Base-by-base conservation (phyloP, 2,329 filamentous ascomycete genomes). In the Allantophomopsis lycopodina region DNA sequence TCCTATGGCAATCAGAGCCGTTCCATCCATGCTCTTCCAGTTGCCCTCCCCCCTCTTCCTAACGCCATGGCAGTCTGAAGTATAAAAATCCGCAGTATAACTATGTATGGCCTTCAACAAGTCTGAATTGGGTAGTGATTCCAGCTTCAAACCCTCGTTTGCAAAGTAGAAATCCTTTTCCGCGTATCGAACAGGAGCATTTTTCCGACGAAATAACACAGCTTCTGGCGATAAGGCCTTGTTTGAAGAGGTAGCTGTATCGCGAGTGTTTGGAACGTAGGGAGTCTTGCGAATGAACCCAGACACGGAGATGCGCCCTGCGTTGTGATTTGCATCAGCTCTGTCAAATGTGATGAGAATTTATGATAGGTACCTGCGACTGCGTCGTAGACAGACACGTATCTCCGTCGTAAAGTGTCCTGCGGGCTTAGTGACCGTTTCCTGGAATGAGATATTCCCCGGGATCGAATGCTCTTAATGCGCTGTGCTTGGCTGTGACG, bases 141-240 rank as follows among this genome's bases (percentile, higher is more conserved):
- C 59, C 2, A 62, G 62, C 12, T 74, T 60, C n/a, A 74, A 58
- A 21, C 64, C 56, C 40, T 76, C 71, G 53, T 80, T 69, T 4
- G 78, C 71, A 49, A 72, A 74, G 60, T 87, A 88, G 44, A 80
- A 65, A 56, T 87, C 82, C 43, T 75, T 68, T 57, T 87, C 82
- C 40, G 71, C 71, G 51, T 76, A 85, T 39, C 81, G 74, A 15
- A 65, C 60, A 2, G 82, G 82, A 1, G 82, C 81, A 43, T 71
- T 53, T 46, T 65, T 65, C 36, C 71, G 69, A 20, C 73, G 73
- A 56, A 84, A 87, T 4, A 88, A 68, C 1, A 80, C 73, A 42
- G 84, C 76, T 40, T 86, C 82, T 2, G 83, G 80, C 2, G 77
- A 65, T 5, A 83, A 48, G 7, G 64, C 55, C 35, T 53, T 45